Conservation (phyloP, 345 rosid species). For the Populus tremula region DNA sequence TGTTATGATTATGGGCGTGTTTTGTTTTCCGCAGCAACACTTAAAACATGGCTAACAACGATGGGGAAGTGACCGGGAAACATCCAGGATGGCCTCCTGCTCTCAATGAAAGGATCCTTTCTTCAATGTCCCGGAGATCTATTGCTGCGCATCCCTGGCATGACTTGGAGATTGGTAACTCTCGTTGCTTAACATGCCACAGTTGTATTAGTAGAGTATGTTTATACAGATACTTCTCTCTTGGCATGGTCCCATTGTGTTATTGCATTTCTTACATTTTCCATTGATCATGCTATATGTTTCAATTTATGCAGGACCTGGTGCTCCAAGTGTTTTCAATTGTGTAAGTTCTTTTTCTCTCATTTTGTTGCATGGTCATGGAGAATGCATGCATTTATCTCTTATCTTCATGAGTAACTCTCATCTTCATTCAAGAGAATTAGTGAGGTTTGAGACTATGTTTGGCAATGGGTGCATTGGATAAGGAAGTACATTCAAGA, state of each 20-base stretch:
- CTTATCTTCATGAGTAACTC: neutral
- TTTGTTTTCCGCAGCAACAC: neutral
- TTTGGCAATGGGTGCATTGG: neutral
- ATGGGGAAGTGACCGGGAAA: slow-evolving; percentile 31
- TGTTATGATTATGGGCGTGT: neutral
- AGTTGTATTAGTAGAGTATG: neutral
- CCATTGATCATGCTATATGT: slow-evolving; percentile 4
- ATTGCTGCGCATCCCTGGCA: slow-evolving; percentile 99
- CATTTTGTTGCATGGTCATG: neutral
- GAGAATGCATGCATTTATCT: neutral
- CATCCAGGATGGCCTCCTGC: slow-evolving; percentile 25
- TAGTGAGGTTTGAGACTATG: neutral
- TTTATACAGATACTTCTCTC: no score
- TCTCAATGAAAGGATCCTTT: slow-evolving; percentile 76
- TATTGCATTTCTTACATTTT: neutral
- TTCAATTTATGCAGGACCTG: slow-evolving; percentile 63
- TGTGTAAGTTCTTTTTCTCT: slow-evolving; percentile 50
- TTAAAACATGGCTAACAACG: slow-evolving; percentile 46
- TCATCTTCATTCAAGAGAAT: neutral
- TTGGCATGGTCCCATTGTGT: neutral
- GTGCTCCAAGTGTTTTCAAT: slow-evolving; percentile 83
- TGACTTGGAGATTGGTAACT: slow-evolving; percentile 76
- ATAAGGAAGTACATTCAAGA: neutral
- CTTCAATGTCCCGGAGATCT: slow-evolving; percentile 70
- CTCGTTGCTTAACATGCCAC: neutral